phyloP scores from a whole-genome alignment of 2,329 filamentous ascomycete species.

The Colletotrichum chrysophilum region DNA sequence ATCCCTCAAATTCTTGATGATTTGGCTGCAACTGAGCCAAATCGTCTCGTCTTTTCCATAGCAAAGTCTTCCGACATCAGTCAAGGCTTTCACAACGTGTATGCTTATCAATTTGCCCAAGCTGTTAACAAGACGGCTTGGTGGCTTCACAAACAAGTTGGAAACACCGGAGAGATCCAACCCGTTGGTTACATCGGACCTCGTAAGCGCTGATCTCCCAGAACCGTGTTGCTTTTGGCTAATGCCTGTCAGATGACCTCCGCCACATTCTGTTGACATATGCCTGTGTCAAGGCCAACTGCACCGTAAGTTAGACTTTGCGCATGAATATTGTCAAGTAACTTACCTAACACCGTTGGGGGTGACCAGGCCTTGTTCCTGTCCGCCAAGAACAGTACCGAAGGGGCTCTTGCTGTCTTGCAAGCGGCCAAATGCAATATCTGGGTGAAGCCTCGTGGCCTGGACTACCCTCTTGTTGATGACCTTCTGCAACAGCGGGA shows the following conservation, averaged over 20 bases:
- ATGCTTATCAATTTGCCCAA: rapidly evolving
- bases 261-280: neutral
- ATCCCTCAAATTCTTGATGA: neutral
- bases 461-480: neutral
- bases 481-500: neutral
- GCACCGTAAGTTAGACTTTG: neutral
- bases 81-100: rapidly evolving
- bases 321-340: rapidly evolving
- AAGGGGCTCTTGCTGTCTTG: neutral
- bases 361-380: neutral
- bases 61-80: neutral
- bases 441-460: neutral
- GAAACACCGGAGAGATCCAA: neutral
- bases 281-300: neutral
- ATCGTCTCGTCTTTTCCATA: rapidly evolving
- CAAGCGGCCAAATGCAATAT: neutral
- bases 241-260: neutral
- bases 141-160: neutral
- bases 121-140: neutral
- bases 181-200: neutral
- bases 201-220: neutral
- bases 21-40: neutral
- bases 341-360: neutral
- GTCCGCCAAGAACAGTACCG: neutral
- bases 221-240: neutral